A percentile compares a stretch with the other conserved stretches of the same genome.
Evolutionary conservation across 805 yeast species (phyloP).

Genomic region (Spathaspora gorwiae): DNA sequence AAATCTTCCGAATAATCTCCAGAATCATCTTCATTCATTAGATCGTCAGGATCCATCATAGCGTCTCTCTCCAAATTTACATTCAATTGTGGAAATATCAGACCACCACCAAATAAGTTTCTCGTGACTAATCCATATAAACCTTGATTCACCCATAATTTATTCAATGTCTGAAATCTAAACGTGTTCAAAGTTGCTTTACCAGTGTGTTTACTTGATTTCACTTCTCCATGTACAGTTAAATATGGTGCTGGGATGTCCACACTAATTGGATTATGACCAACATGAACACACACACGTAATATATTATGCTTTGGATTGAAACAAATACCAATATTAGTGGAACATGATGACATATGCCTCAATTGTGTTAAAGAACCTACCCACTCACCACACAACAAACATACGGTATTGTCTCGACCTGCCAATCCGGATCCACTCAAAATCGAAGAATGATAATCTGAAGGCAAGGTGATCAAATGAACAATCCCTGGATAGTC

Average conservation of each 20-base stretch:
- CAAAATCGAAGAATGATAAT: constrained; percentile 24
- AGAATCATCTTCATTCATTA: constrained; percentile 12
- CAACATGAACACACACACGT: constrained; percentile 20
- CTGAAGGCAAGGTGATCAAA: constrained; percentile 48
- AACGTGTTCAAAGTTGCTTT: constrained; percentile 52
- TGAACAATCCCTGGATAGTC: constrained; percentile 55
- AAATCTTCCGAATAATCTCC: constrained; percentile 11
- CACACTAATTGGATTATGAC: constrained; percentile 20
- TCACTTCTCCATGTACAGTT: constrained; percentile 73
- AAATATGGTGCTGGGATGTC: constrained; percentile 63
- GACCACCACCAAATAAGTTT: constrained; percentile 21
- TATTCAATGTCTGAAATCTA: constrained; percentile 55
- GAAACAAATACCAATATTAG: constrained; percentile 23
- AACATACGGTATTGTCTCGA: constrained; percentile 26
- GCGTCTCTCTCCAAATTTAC: constrained; percentile 13
- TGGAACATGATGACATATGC: constrained; percentile 23
- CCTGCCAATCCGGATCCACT: constrained; percentile 16
- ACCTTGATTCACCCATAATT: constrained; percentile 59
- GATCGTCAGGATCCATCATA: constrained; percentile 7
- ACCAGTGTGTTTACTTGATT: constrained; percentile 47
- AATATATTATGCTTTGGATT: constrained; percentile 22
- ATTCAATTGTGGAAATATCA: constrained; percentile 11
- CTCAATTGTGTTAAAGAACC: constrained; percentile 19
- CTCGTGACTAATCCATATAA: constrained; percentile 45
- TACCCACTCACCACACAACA: constrained; percentile 27